A percentile compares a stretch with the other conserved stretches of the same genome.
phyloP scores from a whole-genome alignment of 129 eudicot genomes.

The Gnaphalium uliginosum region DNA sequence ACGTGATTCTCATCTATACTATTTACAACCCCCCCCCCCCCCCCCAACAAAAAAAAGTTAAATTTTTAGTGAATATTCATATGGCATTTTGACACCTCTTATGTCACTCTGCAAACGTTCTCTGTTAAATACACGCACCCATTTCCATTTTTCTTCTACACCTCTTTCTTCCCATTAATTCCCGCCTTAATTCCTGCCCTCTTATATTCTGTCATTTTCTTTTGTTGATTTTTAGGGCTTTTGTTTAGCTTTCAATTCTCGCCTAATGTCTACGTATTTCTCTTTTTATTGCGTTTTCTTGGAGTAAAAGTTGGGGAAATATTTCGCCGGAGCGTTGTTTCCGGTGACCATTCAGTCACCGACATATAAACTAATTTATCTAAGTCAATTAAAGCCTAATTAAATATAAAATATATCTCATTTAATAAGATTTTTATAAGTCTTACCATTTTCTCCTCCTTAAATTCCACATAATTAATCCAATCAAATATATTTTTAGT shows the following conservation, averaged over 20 bases:
- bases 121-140: neutral
- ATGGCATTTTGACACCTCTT: neutral
- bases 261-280: conserved; percentile 2
- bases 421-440: neutral
- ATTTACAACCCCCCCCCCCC: no score
- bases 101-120: neutral
- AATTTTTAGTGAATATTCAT: neutral
- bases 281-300: conserved; percentile 26
- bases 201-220: conserved; percentile 33
- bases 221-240: conserved; percentile 31
- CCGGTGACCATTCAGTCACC: conserved; percentile 40
- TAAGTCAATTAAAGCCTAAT: conserved; percentile 1
- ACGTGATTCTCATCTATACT: conserved; percentile 32
- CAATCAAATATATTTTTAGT: conserved; percentile 14
- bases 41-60: neutral
- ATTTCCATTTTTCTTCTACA: neutral
- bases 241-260: conserved; percentile 44
- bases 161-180: neutral
- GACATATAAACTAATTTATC: conserved; percentile 5
- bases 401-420: neutral
- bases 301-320: conserved; percentile 31
- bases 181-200: neutral
- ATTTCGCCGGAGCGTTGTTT: conserved; percentile 32
- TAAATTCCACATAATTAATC: conserved; percentile 23
- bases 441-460: conserved; percentile 24